Conservation (phyloP, 2,329 filamentous ascomycete genomes). For the Huntiella abstrusa region DNA sequence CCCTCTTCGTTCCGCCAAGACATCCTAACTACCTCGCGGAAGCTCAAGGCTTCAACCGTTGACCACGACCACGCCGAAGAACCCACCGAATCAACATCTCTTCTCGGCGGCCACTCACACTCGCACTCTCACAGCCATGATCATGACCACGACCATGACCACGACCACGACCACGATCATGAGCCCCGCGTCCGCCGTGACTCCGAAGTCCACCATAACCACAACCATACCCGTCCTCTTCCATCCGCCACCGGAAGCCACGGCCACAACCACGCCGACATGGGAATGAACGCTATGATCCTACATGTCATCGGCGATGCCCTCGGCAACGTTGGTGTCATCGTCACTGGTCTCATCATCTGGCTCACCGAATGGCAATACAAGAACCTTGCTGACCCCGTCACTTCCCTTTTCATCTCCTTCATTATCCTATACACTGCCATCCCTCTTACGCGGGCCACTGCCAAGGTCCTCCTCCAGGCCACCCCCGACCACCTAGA, state of each 20-base stretch:
- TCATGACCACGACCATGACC: slow-evolving; percentile 9
- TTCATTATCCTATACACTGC: slow-evolving; percentile 55
- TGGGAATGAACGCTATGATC: slow-evolving; percentile 85
- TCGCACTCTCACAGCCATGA: background rate
- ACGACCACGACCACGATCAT: slow-evolving; percentile 13
- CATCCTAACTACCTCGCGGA: slow-evolving; percentile 54
- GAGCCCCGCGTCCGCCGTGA: slow-evolving; percentile 21
- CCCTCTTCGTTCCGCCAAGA: slow-evolving; percentile 81
- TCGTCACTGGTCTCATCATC: slow-evolving; percentile 67
- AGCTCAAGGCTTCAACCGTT: slow-evolving; percentile 27
- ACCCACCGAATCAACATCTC: slow-evolving; percentile 26
- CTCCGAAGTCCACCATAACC: slow-evolving; percentile 43
- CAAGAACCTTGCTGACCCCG: slow-evolving; percentile 76
- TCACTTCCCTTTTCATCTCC: slow-evolving; percentile 86
- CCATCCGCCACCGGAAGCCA: slow-evolving; percentile 37
- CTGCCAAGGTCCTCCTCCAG: slow-evolving; percentile 77
- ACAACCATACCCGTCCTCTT: slow-evolving; percentile 66
- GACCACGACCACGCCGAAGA: slow-evolving; percentile 21
- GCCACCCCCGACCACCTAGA: slow-evolving; percentile 79
- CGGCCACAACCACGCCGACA: slow-evolving; percentile 64
- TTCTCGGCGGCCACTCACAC: slow-evolving; percentile 23
- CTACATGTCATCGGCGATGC: slow-evolving; percentile 66
- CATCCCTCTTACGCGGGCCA: slow-evolving; percentile 60
- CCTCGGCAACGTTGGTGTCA: slow-evolving; percentile 72
- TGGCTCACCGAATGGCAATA: slow-evolving; percentile 73